Base-by-base conservation (phyloP, 2,329 filamentous ascomycete genomes). In the Aspergillus intermedius region DNA sequence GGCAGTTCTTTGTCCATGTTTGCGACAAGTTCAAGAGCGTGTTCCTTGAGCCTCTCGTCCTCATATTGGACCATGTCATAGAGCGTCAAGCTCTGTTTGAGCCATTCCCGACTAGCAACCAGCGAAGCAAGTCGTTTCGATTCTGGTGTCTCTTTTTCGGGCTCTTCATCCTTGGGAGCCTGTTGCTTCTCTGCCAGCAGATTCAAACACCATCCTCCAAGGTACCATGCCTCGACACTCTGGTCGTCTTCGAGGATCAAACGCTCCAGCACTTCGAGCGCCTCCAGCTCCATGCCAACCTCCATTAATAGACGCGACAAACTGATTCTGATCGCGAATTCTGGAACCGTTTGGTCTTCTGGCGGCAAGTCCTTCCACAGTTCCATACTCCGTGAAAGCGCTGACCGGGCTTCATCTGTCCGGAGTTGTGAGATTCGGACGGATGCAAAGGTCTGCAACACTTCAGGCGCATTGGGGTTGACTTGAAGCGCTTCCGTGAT, bases 211-310 rank as follows among this genome's bases (percentile, higher is more conserved):
- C 91, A 97, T 3, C 93, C 94, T 40, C 93, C 93, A 4, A 98
- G 77, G 71, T 98, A 98, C 90, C 91, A 96, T 15, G 88, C 87
- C 71, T 98, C 93, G 17, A 98, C 87, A 66, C 91, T 95, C 63
- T 87, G 80, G 64, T 98, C 94, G 57, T 98, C 91, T 65, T 98
- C 93, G 32, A 80, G 76, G 35, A 95, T 82, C 46, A 98, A 74
- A 47, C 88, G 77, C 65, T 95, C 88, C 47, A 96, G 74, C 3
- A 97, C 90, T 49, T 87, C 81, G 49, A 95, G 80, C 0, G 93
- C 91, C 53, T 91, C 86, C 45, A 86, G 79, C 67, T 94, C 86
- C 81, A 95, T 81, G 54, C 84, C 84, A 13, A 89, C 87, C 71
- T 97, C 93, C 78, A 98, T 91, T 44, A 98, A 74, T 55, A 98